Evolutionary conservation across 495 filamentous ascomycete genomes (phyloP).

Genomic region (Diplogelasinospora grovesii): DNA sequence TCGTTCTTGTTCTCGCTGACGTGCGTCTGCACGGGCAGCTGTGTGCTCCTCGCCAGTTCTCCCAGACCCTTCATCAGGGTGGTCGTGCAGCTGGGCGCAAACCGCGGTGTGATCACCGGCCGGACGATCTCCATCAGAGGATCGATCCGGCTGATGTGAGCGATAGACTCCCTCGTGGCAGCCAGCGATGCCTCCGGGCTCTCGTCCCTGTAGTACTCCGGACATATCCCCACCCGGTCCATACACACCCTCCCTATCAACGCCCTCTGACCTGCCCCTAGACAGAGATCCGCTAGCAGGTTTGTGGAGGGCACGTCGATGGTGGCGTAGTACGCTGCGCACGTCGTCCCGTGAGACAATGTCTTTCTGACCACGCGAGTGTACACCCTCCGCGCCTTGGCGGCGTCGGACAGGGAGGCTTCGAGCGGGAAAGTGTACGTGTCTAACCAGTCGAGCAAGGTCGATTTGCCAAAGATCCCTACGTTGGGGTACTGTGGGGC

Average conservation of each 20-base stretch:
- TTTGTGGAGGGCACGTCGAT: conserved; percentile 76
- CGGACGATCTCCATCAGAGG: conserved; percentile 51
- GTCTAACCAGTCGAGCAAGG: conserved; percentile 84
- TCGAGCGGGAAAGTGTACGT: conserved; percentile 96
- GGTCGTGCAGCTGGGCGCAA: conserved; percentile 68
- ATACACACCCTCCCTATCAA: conserved; percentile 90
- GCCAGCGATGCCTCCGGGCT: conserved; percentile 48
- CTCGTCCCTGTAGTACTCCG: conserved; percentile 68
- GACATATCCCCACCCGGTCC: conserved; percentile 69
- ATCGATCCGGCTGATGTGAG: conserved; percentile 62
- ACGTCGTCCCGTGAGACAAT: conserved; percentile 83
- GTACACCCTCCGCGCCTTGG: conserved; percentile 57
- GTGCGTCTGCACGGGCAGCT: conserved; percentile 79
- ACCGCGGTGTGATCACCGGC: conserved; percentile 86
- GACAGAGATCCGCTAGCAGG: conserved; percentile 75
- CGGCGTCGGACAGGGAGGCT: conserved; percentile 51
- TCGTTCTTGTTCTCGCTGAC: conserved; percentile 80
- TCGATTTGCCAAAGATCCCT: conserved; percentile 84
- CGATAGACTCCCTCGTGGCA: conserved; percentile 55
- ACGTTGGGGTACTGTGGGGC: conserved; percentile 89
- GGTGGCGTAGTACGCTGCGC: conserved; percentile 87
- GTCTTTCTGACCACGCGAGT: conserved; percentile 67
- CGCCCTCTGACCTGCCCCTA: conserved; percentile 71
- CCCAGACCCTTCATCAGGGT: conserved; percentile 57
- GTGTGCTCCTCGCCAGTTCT: conserved; percentile 47